Evolutionary conservation across 108 stramenopile species (phyloP), one percentile per base, ranked within the genome.

Genomic region (Cyclotella kingstonii): DNA sequence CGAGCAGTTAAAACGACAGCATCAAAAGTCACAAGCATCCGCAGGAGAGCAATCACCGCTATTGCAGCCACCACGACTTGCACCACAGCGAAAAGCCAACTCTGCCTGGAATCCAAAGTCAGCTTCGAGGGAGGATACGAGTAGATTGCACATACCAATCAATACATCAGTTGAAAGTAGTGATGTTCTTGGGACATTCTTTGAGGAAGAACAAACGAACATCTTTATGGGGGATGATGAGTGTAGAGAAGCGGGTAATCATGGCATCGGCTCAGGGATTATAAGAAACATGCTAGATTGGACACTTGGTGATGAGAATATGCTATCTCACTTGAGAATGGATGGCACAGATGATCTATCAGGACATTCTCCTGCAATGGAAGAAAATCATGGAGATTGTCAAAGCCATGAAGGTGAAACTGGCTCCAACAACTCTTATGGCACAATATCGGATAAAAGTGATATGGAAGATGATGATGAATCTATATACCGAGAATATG

Each of bases 1-100:
- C 3, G 62, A 54, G 23, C 52, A 54, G 21, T 45, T 54, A 9
- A 5, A 14, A 11, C 51, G 62, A 38, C 62, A 52, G 50, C 14
- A 54, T 17, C 18, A 27, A 34, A 63, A 63, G 19, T 31, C 27
- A 25, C 33, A 53, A 54, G 34, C 39, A 40, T 5, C 10, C 29
- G 2, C 1, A 59, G 21, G n/a, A 40, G 23, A 18, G 42, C n/a
- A n/a, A n/a, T n/a, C n/a, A 15, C 27, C 44, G 2, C 31, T 17
- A 35, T 18, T 19, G 5, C 41, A 18, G 51, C 63, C 26, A 22
- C 62, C 56, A 35, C 55, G 70, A 29, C 55, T 72, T 61, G 70
- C 54, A 26, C 70, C 70, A 15, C 70, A 63, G 28, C 15, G 68
- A 72, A 63, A 72, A 43, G 17, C 9, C 36, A 34, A 43, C 22